Evolutionary conservation across 139 green algal genomes (phyloP).

Genomic region (Pleodorina starrii): DNA sequence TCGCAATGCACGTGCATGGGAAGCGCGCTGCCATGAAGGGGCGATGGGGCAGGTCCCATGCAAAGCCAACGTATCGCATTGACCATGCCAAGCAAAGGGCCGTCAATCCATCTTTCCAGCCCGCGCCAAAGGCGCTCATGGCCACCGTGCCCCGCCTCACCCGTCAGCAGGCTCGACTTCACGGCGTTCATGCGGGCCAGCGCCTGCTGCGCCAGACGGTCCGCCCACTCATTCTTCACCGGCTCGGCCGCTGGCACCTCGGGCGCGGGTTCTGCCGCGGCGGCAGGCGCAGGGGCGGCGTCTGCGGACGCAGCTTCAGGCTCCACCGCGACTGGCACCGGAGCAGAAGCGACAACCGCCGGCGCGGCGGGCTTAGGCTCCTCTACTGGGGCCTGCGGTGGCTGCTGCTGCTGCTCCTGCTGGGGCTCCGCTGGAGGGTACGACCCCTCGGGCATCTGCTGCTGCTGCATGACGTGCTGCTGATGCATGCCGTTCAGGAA

Average conservation of each 20-base stretch:
- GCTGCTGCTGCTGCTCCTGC: not conserved
- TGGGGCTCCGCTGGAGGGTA: not conserved
- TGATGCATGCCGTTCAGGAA: not conserved
- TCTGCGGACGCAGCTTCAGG: not conserved
- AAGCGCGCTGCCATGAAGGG: no score
- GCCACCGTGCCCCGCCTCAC: not conserved
- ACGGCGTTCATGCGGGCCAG: slow-evolving; percentile 44
- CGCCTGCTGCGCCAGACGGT: slow-evolving; percentile 37
- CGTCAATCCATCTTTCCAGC: no score
- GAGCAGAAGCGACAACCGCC: not conserved
- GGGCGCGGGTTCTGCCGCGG: not conserved
- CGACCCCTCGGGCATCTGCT: not conserved
- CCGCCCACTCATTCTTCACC: slow-evolving; percentile 53
- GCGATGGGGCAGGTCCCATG: no score
- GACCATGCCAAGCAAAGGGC: no score
- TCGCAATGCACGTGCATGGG: no score
- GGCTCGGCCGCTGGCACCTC: not conserved
- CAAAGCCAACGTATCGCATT: no score
- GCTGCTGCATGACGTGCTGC: not conserved
- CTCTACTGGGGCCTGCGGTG: not conserved
- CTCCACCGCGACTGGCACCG: not conserved
- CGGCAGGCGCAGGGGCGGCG: not conserved
- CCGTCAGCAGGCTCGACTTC: slow-evolving; percentile 34
- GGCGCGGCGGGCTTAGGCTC: not conserved
- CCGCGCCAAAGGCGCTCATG: no score